phyloP scores from a whole-genome alignment of 306 rosid genomes.

The Vigna unguiculata region DNA sequence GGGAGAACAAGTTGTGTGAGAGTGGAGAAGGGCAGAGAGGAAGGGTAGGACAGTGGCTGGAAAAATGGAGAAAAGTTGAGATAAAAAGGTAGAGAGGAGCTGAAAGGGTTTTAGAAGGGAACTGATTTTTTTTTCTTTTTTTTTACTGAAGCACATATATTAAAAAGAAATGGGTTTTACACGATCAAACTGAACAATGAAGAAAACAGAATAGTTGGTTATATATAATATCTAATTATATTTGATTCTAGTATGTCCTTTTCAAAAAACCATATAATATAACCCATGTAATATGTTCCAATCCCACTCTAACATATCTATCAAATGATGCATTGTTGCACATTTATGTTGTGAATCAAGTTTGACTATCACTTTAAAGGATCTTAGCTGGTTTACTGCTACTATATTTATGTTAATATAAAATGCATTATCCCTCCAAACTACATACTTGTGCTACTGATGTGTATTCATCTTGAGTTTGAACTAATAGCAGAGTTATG shows the following conservation, averaged over 20 bases:
- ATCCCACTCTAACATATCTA: neutral
- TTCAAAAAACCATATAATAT: neutral
- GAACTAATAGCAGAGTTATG: conserved; percentile 26
- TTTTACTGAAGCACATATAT: too few species aligned
- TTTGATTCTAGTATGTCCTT: neutral
- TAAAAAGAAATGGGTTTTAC: too few species aligned
- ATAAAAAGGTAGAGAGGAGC: too few species aligned
- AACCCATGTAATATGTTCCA: neutral
- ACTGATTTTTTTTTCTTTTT: too few species aligned
- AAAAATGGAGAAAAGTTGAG: too few species aligned
- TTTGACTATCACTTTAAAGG: conserved; percentile 3
- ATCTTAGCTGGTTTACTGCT: conserved; percentile 8
- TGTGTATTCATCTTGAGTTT: conserved; percentile 23
- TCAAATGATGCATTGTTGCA: neutral
- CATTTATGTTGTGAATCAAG: neutral
- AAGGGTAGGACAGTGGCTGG: too few species aligned
- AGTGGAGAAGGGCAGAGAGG: too few species aligned
- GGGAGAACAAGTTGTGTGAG: too few species aligned
- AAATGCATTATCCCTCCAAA: conserved; percentile 31
- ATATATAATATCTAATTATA: too few species aligned
- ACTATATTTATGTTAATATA: conserved; percentile 12
- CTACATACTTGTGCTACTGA: conserved; percentile 30
- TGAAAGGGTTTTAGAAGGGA: too few species aligned
- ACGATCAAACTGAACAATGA: too few species aligned
- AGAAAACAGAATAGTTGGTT: too few species aligned